Evolutionary conservation across 2,329 filamentous ascomycete species (phyloP).

Genomic region (Cordyceps cicadae): DNA sequence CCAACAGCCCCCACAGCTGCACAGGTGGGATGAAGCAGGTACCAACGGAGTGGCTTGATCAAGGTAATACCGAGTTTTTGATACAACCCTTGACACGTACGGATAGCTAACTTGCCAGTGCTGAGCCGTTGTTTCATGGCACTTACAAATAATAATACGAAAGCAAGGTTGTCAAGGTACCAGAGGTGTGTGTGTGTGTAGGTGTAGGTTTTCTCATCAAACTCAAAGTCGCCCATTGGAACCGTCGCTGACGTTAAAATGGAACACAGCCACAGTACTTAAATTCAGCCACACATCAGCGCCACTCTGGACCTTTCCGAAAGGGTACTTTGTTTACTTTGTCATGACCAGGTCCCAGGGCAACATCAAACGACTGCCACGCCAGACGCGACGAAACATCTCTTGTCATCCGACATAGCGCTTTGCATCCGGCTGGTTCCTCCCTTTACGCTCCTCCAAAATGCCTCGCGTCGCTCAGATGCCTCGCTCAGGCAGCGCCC

Average conservation of each 20-base stretch:
- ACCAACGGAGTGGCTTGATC: background rate
- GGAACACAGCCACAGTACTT: background rate
- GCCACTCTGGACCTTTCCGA: slow-evolving; percentile 8
- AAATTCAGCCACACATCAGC: slow-evolving; percentile 6
- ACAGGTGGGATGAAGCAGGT: background rate
- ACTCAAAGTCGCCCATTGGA: too few species aligned
- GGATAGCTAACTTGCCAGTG: too few species aligned
- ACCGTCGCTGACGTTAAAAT: background rate
- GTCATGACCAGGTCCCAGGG: background rate
- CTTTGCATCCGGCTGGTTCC: background rate
- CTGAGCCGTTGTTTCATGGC: background rate
- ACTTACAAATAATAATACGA: background rate
- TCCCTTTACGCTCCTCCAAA: slow-evolving; percentile 15
- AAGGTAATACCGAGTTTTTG: background rate
- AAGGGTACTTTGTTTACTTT: slow-evolving; percentile 14
- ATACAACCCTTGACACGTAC: too few species aligned
- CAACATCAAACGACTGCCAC: slow-evolving; percentile 5
- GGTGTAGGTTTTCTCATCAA: too few species aligned
- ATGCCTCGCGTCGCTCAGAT: slow-evolving; percentile 54
- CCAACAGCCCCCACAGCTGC: background rate
- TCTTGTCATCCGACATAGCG: background rate
- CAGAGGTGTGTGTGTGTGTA: too few species aligned
- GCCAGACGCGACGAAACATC: slow-evolving; percentile 9
- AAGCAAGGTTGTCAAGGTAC: too few species aligned
- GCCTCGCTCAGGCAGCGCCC: slow-evolving; percentile 38